Evolutionary conservation across 1,284 basidiomycete genomes (phyloP).

Genomic region (Naganishia cerealis): DNA sequence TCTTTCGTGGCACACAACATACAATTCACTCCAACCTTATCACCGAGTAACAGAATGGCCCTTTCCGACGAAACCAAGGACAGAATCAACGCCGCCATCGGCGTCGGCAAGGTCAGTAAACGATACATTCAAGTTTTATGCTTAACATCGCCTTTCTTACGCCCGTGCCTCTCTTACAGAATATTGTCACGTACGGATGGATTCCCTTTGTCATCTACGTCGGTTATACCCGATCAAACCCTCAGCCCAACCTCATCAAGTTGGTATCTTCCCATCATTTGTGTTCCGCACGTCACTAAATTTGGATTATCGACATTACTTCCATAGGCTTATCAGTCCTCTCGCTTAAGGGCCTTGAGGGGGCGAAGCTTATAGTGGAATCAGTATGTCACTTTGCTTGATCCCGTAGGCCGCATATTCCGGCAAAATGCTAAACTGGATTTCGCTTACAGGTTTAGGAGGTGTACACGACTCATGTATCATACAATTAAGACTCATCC

Average conservation of each 20-base stretch:
- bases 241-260: slow-evolving; percentile 91
- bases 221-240: slow-evolving; percentile 82
- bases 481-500: slow-evolving; percentile 8
- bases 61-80: slow-evolving; percentile 56
- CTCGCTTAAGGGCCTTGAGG: slow-evolving; percentile 14
- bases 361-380: background rate
- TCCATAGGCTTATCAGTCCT: slow-evolving; percentile 33
- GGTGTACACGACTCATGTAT: slow-evolving; percentile 28
- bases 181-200: slow-evolving; percentile 85
- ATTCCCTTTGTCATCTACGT: slow-evolving; percentile 91
- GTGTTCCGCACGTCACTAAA: background rate
- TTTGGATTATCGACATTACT: background rate
- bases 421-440: background rate
- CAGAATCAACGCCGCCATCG: slow-evolving; percentile 52
- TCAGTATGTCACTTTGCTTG: background rate
- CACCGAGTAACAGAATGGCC: slow-evolving; percentile 42
- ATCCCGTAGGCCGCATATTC: background rate
- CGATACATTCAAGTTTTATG: slow-evolving; percentile 34
- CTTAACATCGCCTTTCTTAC: slow-evolving; percentile 31
- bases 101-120: slow-evolving; percentile 46
- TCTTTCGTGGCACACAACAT: background rate
- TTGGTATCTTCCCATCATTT: slow-evolving; percentile 54
- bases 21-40: background rate
- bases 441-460: background rate
- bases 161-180: slow-evolving; percentile 57